Base-by-base conservation (phyloP, 108 stramenopile genomes). In the Seminavis robusta region DNA sequence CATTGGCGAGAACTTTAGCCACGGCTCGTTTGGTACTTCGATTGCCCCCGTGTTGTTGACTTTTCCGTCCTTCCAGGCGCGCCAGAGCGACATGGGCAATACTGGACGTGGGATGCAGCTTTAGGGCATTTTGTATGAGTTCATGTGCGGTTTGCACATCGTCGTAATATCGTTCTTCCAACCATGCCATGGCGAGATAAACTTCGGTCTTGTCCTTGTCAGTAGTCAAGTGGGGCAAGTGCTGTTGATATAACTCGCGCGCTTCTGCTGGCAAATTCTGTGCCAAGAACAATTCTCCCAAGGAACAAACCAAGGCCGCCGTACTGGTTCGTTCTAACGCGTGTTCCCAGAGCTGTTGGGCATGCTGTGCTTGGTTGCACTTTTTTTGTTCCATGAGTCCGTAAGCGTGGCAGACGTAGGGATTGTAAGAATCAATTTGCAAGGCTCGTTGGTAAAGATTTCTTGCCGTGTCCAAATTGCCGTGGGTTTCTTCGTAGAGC, bases 331-430 rank as follows among this genome's bases (percentile, higher is more conserved):
- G 52, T 34, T 50, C 48, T 26, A 92, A 55, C 7, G 82, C 84
- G 25, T 56, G 54, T 24, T 65, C 43, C 71, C 86, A 83, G 0
- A 92, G 57, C 7, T 67, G 32, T 15, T 64, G 41, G 1, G 86
- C 90, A 24, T 52, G 56, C 20, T 51, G 38, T 7, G 39, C 15
- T 24, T 58, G 54, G 0, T 59, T 52, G 1, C 29, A 29, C 36
- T 47, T 55, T 34, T 52, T 56, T 70, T 71, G 50, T 23, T 58
- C 26, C 66, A 86, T 55, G 24, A 88, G 41, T 6, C 85, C 85
- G 56, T 80, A 88, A 6, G 84, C 80, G 61, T 88, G 86, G 63
- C 80, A 84, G 0, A 88, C 87, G 69, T 86, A 86, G 19, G 84
- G 76, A 73, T 92, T 88, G 10, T 47, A 38, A 1, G 74, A 52